Percentiles rank a stretch among this genome's conserved stretches.
Evolutionary conservation across 345 rosid species (phyloP).

Genomic region (Euphorbia tirucalli): DNA sequence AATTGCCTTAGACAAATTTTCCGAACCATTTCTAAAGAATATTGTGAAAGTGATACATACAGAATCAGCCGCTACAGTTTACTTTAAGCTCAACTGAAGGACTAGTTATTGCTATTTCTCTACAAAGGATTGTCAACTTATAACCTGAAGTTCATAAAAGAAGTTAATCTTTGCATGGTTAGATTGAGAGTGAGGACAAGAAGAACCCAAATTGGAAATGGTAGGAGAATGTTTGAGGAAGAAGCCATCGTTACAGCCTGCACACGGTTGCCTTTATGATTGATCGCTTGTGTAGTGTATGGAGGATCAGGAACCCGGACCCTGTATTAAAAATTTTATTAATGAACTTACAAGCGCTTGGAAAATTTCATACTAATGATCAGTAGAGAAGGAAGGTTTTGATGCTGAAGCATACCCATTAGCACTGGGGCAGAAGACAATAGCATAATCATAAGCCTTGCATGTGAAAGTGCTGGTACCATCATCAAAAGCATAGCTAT

Average conservation of each 20-base stretch:
- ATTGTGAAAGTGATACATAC: too few species aligned
- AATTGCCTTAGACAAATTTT: background rate
- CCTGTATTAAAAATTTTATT: conserved; percentile 27
- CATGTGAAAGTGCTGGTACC: conserved; percentile 84
- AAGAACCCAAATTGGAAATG: conserved; percentile 30
- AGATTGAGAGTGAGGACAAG: conserved; percentile 33
- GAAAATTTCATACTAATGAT: too few species aligned
- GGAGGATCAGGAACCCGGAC: conserved; percentile 25
- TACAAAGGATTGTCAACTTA: background rate
- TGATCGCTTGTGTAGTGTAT: conserved; percentile 22
- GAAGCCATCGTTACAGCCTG: conserved; percentile 41
- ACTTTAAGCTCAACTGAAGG: background rate
- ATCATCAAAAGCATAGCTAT: conserved; percentile 80
- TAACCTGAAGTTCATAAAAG: background rate
- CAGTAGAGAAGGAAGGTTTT: too few species aligned
- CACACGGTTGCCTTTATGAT: conserved; percentile 27
- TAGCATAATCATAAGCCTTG: conserved; percentile 69
- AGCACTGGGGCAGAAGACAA: conserved; percentile 68
- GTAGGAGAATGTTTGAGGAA: conserved; percentile 41
- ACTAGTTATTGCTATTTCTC: background rate
- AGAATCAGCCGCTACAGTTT: background rate
- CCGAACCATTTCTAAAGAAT: background rate
- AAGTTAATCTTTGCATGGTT: conserved; percentile 9
- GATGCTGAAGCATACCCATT: conserved; percentile 28
- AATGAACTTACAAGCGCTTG: background rate